Evolutionary conservation across 108 stramenopile species (phyloP), one percentile per base, ranked within the genome.

Genomic region (Pelagomonas calceolata): DNA sequence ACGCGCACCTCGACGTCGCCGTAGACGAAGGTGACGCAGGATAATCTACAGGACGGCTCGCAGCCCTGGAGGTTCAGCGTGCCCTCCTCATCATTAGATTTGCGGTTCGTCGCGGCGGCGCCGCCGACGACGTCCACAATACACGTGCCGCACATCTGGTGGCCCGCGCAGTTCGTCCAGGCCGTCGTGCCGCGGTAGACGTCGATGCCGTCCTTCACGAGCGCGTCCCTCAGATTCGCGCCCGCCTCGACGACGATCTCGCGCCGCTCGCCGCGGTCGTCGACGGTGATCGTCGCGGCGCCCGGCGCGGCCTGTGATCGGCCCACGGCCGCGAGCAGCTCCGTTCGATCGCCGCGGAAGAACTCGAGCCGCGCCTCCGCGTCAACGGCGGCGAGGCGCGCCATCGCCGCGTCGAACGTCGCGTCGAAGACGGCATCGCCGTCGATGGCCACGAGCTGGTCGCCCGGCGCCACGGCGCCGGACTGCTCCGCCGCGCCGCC

Each of bases 151-250:
- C 94, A 95, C n/a, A 94, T 78, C 79, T 95, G 94, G 80, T 92
- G 91, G 37, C 94, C 94, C 72, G 93, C 91, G 83, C 94, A 95
- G 79, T 94, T 95, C 63, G 94, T 94, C 92, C 92, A 95, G 36
- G 92, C 75, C 45, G 94, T 93, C 32, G 94, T 66, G 67, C 85
- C 87, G 74, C 92, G 94, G 82, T 95, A 95, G 32, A 95, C 94
- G 79, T 95, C 51, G 26, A 60, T 26, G 51, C 51, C 51, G 51
- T 60, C 29, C 51, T 17, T 9, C 51, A 60, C 51, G 7, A 60
- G 10, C 51, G 51, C 51, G 51, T 60, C 51, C 0, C 51, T 17
- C 21, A 60, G 21, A 26, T 60, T 95, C 67, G 92, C 91, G 34
- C 83, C 89, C 76, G 94, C 92, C 65, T 88, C 91, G 15, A 90